phyloP scores from a whole-genome alignment of 371 early-diverging fungal species.

The Mortierella sp. region DNA sequence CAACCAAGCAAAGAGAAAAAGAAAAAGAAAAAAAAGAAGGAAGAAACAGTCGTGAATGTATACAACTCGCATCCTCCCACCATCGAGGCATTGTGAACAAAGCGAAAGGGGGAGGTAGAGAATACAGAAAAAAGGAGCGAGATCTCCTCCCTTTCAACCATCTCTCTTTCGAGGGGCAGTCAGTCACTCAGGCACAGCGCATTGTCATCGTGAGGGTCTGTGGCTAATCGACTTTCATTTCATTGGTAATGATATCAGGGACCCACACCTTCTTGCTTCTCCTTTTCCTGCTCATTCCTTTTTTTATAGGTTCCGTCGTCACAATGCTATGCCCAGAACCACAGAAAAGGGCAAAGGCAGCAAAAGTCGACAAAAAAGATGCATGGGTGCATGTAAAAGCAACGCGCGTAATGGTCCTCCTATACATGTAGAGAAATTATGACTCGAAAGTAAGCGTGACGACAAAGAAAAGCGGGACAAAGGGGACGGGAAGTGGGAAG shows the following conservation, averaged over 20 bases:
- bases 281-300: not conserved
- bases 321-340: not conserved
- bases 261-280: not conserved
- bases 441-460: too few species aligned
- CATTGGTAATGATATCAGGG: too few species aligned
- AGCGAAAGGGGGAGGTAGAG: not conserved
- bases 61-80: not conserved
- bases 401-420: not conserved
- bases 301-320: not conserved
- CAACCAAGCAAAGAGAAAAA: not conserved
- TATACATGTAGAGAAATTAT: too few species aligned
- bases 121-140: not conserved
- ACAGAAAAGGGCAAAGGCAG: not conserved
- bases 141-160: not conserved
- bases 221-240: too few species aligned
- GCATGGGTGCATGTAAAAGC: too few species aligned
- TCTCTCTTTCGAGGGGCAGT: not conserved
- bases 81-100: not conserved
- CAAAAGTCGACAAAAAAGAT: not conserved
- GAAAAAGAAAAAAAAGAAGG: not conserved
- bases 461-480: too few species aligned
- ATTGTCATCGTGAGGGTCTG: not conserved
- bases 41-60: not conserved
- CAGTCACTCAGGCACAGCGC: not conserved
- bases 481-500: too few species aligned